Conservation (phyloP, 1,284 basidiomycete species). For the Cutaneotrichosporon sp. region DNA sequence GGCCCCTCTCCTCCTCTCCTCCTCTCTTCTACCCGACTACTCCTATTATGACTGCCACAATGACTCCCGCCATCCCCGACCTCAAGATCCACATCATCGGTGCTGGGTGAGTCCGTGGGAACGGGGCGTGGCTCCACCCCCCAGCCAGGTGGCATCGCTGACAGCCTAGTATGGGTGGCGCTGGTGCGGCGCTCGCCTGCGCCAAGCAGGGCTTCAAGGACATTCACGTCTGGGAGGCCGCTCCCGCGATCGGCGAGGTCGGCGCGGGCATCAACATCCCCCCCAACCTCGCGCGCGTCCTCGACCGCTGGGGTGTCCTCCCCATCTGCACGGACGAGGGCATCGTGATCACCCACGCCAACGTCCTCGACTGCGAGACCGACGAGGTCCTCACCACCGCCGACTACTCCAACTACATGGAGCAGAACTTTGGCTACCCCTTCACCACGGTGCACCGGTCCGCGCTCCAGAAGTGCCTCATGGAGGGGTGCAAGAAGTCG, state of each 20-base stretch:
- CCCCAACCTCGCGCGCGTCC: constrained; percentile 41
- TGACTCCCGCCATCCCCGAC: constrained; percentile 18
- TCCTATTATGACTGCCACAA: constrained; percentile 4
- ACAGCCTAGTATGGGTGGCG: constrained; percentile 39
- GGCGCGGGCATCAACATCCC: constrained; percentile 47
- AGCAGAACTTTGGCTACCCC: constrained; percentile 40
- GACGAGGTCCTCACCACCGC: constrained; percentile 44
- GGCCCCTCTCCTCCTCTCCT: not conserved
- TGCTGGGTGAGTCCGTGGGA: constrained; percentile 19
- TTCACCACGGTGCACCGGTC: constrained; percentile 48
- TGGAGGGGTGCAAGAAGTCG: constrained; percentile 32
- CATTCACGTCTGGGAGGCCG: constrained; percentile 41
- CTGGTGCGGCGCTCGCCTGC: constrained; percentile 37
- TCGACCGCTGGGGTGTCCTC: constrained; percentile 37
- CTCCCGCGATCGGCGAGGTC: constrained; percentile 39
- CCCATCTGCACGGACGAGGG: constrained; percentile 35
- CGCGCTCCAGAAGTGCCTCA: constrained; percentile 45
- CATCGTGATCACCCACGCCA: constrained; percentile 38
- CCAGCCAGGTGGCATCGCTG: constrained; percentile 1
- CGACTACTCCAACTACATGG: constrained; percentile 37
- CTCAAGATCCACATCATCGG: constrained; percentile 25
- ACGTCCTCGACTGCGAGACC: constrained; percentile 39
- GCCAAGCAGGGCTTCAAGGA: constrained; percentile 39
- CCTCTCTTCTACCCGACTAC: not conserved
- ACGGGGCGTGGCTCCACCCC: not conserved